Percentiles rank a stretch among this genome's conserved stretches.
Evolutionary conservation across 441 rosid species (phyloP).

Genomic region (Bruguiera hainesii): DNA sequence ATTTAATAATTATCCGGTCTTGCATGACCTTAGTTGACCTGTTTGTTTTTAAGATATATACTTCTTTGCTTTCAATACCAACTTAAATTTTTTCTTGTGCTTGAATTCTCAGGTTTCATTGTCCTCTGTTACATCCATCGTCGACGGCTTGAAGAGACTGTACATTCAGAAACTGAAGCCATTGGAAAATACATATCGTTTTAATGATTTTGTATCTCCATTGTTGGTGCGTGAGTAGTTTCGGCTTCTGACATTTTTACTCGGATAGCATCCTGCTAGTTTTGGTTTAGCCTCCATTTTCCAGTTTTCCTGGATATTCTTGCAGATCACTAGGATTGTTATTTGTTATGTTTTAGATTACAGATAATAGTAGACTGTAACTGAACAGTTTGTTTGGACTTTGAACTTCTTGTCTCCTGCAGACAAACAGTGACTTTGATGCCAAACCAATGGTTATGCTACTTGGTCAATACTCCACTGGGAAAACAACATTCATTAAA

Average conservation of each 20-base stretch:
- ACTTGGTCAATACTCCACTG: slow-evolving; percentile 97
- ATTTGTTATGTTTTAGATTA: neutral
- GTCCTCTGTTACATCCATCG: slow-evolving; percentile 86
- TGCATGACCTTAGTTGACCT: neutral
- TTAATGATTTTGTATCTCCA: slow-evolving; percentile 89
- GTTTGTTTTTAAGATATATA: neutral
- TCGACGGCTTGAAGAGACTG: slow-evolving; percentile 87
- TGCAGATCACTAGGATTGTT: slow-evolving; percentile 10
- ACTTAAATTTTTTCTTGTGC: neutral
- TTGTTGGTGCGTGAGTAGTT: slow-evolving; percentile 48
- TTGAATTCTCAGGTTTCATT: slow-evolving; percentile 51
- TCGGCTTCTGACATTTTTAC: neutral
- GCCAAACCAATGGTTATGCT: slow-evolving; percentile 99
- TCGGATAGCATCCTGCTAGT: neutral
- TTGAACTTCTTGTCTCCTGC: slow-evolving; percentile 22
- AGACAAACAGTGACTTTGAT: slow-evolving; percentile 94
- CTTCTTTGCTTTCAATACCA: neutral
- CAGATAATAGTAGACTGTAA: neutral
- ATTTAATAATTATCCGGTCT: neutral
- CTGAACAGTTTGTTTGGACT: slow-evolving; percentile 8
- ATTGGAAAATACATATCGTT: slow-evolving; percentile 75
- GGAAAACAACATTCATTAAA: slow-evolving; percentile 95
- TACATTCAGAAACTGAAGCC: slow-evolving; percentile 92
- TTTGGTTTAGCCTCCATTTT: slow-evolving; percentile 7
- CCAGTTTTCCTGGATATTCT: slow-evolving; percentile 6